These are phyloP conservation scores for Myochromella boudieri DNA, from an alignment of 768 basidiomycete species.

Conservation along the genomic window DNA sequence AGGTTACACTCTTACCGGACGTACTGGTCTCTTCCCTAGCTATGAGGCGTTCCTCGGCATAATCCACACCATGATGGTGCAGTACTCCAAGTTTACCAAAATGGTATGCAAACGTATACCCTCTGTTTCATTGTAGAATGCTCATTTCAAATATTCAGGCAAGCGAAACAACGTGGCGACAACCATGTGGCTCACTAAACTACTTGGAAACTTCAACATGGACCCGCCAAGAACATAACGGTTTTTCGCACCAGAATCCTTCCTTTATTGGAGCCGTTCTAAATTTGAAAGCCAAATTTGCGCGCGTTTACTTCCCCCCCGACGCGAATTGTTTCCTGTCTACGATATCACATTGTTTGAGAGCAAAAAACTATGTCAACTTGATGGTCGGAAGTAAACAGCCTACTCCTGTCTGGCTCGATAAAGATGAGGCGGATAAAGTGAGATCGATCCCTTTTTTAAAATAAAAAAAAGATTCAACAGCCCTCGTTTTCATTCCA, in stretches of 20 bases:
- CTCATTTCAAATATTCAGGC: constrained; percentile 28
- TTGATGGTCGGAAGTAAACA: constrained; percentile 90
- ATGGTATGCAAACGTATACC: constrained; percentile 66
- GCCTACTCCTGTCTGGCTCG: constrained; percentile 76
- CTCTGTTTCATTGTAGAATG: neutral
- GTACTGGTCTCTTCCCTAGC: constrained; percentile 82
- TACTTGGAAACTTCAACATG: constrained; percentile 90
- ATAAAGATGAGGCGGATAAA: constrained; percentile 70
- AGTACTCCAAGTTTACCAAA: constrained; percentile 87
- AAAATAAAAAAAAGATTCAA: neutral
- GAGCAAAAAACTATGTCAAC: constrained; percentile 84
- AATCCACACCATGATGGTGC: constrained; percentile 86
- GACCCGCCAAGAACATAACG: constrained; percentile 85
- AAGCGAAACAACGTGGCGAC: constrained; percentile 69
- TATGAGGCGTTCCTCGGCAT: constrained; percentile 94
- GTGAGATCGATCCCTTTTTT: constrained; percentile 29
- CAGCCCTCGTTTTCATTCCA: neutral
- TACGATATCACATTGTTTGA: constrained; percentile 80
- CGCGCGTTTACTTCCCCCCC: constrained; percentile 84
- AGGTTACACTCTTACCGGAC: constrained; percentile 89
- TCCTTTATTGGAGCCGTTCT: constrained; percentile 86
- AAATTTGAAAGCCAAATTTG: constrained; percentile 66
- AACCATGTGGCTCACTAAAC: constrained; percentile 69
- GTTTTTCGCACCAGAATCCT: constrained; percentile 88
- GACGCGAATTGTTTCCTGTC: constrained; percentile 87